Base-by-base conservation (phyloP, 768 basidiomycete genomes). In the Cystobasidium ongulense region DNA sequence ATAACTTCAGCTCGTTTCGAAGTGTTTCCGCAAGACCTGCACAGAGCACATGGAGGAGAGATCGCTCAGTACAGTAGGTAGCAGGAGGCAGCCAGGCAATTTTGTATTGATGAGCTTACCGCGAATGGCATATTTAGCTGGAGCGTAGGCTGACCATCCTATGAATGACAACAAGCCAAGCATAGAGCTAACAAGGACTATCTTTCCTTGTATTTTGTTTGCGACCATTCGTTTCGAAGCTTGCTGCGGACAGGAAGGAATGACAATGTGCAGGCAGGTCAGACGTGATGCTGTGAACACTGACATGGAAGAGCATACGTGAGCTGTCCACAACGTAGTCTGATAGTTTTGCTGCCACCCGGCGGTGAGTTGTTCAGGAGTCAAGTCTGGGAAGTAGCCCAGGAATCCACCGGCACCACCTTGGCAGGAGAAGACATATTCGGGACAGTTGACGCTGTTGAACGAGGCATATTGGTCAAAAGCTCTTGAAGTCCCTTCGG, bases 21-120 rank as follows among this genome's bases (percentile, higher is more conserved):
- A 96, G 84, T 0, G 88, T 85, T 73, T 96, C 93, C 17, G 90
- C 90, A 0, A 96, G 86, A 17, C 89, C 91, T 92, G 78, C 8
- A 18, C 31, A 27, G 41, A 15, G 38, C 65, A 39, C 36, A 66
- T 15, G n/a, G 41, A 33, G 10, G 18, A 11, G 59, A 39, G 21
- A 39, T 29, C 10, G 23, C 2, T 21, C 4, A 21, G n/a, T 43
- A 31, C n/a, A 41, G n/a, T 27, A n/a, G 35, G 17, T n/a, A 23
- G 25, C n/a, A 0, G 11, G 18, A 27, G 1, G 25, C 7, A 1
- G 21, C 17, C 17, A 43, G 25, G 38, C 17, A 39, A 39, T 53
- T 13, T n/a, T 2, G 33, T 35, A 29, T 10, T n/a, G n/a, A n/a
- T n/a, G n/a, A n/a, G 27, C 82, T 52, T 76, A 91, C 92, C 92